phyloP scores from a whole-genome alignment of 2,329 filamentous ascomycete species.

The Colletotrichum sp. region DNA sequence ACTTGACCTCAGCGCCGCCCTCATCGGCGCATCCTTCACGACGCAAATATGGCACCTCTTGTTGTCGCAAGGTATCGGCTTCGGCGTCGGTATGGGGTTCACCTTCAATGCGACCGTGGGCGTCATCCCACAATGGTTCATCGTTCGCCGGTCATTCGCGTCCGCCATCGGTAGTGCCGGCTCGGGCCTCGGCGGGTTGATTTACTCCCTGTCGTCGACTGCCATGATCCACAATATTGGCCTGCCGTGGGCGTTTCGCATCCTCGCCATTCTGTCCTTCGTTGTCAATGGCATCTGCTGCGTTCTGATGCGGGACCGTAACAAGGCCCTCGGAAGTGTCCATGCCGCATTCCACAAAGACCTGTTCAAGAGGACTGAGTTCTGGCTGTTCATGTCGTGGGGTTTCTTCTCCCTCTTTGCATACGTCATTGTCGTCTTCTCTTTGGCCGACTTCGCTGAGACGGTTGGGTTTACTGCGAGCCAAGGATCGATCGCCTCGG shows the following conservation, averaged over 20 bases:
- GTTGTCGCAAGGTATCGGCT: constrained; percentile 75
- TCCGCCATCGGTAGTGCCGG: constrained; percentile 74
- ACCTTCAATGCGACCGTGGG: constrained; percentile 73
- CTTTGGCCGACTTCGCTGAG: constrained; percentile 74
- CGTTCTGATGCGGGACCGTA: constrained; percentile 72
- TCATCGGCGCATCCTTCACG: constrained; percentile 75
- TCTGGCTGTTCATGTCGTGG: constrained; percentile 68
- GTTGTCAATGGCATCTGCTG: constrained; percentile 68
- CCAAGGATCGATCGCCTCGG: constrained; percentile 75
- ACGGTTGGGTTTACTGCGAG: constrained; percentile 69
- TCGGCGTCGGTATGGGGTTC: constrained; percentile 81
- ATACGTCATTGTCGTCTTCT: constrained; percentile 80
- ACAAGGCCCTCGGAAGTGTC: constrained; percentile 71
- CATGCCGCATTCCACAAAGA: constrained; percentile 69
- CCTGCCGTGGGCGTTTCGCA: constrained; percentile 70
- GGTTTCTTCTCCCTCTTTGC: constrained; percentile 75
- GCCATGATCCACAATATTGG: constrained; percentile 71
- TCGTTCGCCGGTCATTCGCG: constrained; percentile 69
- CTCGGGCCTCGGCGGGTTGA: constrained; percentile 74
- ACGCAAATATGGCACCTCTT: constrained; percentile 76
- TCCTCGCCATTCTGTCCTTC: constrained; percentile 67
- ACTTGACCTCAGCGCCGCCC: constrained; percentile 43
- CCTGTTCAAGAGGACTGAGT: constrained; percentile 67
- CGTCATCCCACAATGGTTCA: constrained; percentile 78
- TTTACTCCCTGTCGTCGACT: constrained; percentile 71